Conservation (phyloP, 176 grass and related monocot species). For the Calamus simplicifolius region DNA sequence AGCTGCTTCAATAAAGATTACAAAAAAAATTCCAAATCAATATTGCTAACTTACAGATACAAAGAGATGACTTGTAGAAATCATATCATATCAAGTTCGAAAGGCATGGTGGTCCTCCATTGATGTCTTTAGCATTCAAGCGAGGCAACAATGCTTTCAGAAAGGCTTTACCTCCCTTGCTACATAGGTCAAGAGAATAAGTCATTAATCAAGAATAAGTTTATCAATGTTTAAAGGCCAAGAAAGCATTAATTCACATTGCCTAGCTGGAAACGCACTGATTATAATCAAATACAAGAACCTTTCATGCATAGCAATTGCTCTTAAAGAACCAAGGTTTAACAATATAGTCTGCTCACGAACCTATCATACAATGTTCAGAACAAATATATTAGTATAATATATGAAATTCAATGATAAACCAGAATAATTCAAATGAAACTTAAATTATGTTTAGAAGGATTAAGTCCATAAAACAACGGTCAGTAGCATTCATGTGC, state of each 20-base stretch:
- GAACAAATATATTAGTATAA: background rate
- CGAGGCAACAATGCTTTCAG: constrained; percentile 63
- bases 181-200: constrained; percentile 33
- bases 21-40: no score
- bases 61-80: background rate
- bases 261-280: constrained; percentile 32
- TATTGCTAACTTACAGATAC: no score
- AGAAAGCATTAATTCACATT: background rate
- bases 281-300: constrained; percentile 95
- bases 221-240: background rate
- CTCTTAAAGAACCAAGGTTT: constrained; percentile 87
- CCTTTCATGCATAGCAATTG: constrained; percentile 90
- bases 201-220: constrained; percentile 3
- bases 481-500: no score
- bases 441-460: no score
- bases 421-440: no score
- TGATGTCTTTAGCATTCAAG: constrained; percentile 77
- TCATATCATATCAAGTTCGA: constrained; percentile 75
- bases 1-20: no score
- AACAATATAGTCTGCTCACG: constrained; percentile 92
- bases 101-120: constrained; percentile 83
- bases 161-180: constrained; percentile 77
- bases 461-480: no score
- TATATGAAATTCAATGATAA: no score
- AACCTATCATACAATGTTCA: constrained; percentile 44